A percentile compares a stretch with the other conserved stretches of the same genome.
These are phyloP conservation scores for Haemoproteus tartakovskyi DNA, from an alignment of 169 alveolate species.

Conservation along the genomic window DNA sequence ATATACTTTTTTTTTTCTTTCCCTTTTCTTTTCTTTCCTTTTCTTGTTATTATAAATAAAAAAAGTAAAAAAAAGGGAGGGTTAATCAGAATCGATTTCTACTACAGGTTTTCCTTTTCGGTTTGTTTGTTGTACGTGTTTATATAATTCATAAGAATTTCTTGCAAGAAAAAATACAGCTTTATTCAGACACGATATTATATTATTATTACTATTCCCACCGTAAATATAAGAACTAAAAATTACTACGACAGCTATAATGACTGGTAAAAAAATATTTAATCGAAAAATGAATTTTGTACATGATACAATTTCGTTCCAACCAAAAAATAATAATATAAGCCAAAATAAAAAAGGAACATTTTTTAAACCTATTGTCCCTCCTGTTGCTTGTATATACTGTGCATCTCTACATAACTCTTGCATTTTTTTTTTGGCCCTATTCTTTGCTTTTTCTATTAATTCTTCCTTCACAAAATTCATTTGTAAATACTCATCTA, in stretches of 20 bases:
- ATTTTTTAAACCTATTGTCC: constrained; percentile 70
- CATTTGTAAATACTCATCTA: constrained; percentile 46
- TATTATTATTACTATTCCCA: constrained; percentile 52
- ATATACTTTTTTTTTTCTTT: too few species aligned
- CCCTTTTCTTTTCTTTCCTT: too few species aligned
- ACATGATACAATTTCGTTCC: constrained; percentile 72
- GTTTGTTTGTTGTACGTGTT: constrained; percentile 27
- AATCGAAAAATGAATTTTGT: constrained; percentile 67
- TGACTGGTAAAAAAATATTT: constrained; percentile 70
- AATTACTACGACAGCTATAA: constrained; percentile 58
- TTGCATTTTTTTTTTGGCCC: constrained; percentile 60
- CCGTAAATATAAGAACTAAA: constrained; percentile 46
- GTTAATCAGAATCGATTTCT: neutral
- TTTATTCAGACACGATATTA: constrained; percentile 28
- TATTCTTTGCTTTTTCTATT: constrained; percentile 40
- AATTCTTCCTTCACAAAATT: constrained; percentile 49
- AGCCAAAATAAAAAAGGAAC: constrained; percentile 79
- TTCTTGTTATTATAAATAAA: too few species aligned
- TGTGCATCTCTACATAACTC: constrained; percentile 67
- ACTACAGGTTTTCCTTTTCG: neutral
- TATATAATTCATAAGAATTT: constrained; percentile 28
- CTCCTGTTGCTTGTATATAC: constrained; percentile 66
- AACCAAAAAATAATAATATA: constrained; percentile 70
- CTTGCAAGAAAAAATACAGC: constrained; percentile 9
- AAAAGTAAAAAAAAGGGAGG: neutral